A percentile compares a stretch with the other conserved stretches of the same genome.
These are phyloP conservation scores for Suillus subluteus DNA, from an alignment of 768 basidiomycete genomes.

Conservation along the genomic window DNA sequence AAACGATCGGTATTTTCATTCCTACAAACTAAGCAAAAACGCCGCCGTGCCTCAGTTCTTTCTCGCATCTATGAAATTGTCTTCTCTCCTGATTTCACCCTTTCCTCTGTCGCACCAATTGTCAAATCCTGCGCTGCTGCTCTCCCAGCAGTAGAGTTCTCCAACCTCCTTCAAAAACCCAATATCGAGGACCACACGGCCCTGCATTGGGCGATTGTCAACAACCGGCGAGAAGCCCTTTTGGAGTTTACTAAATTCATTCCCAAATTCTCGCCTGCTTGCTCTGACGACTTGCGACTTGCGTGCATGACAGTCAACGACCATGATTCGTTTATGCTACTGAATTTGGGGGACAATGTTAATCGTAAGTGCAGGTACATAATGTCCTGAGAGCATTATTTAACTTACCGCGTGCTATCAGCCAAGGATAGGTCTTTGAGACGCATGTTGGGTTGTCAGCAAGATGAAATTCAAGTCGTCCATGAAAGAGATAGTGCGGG, in stretches of 20 bases:
- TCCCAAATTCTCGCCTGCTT: neutral
- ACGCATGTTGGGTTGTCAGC: conserved; percentile 36
- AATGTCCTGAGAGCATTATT: neutral
- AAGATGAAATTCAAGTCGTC: conserved; percentile 56
- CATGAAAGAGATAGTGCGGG: conserved; percentile 44
- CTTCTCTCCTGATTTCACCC: neutral
- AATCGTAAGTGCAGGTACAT: neutral
- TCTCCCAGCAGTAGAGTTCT: neutral
- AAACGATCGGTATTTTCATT: neutral
- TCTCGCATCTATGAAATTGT: neutral
- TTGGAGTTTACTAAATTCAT: neutral
- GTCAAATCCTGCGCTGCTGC: neutral
- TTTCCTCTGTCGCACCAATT: neutral
- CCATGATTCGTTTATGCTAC: neutral
- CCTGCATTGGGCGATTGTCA: neutral
- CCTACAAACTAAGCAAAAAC: neutral
- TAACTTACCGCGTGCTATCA: neutral
- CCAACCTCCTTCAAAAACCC: neutral
- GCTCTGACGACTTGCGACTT: neutral
- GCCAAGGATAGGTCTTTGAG: conserved; percentile 41
- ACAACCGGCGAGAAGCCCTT: neutral
- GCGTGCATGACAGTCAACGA: neutral
- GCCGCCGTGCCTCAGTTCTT: neutral
- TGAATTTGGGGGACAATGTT: neutral
- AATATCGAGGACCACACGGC: neutral